Base-by-base conservation (phyloP, 2,329 filamentous ascomycete genomes). In the Akanthomyces muscarius region DNA sequence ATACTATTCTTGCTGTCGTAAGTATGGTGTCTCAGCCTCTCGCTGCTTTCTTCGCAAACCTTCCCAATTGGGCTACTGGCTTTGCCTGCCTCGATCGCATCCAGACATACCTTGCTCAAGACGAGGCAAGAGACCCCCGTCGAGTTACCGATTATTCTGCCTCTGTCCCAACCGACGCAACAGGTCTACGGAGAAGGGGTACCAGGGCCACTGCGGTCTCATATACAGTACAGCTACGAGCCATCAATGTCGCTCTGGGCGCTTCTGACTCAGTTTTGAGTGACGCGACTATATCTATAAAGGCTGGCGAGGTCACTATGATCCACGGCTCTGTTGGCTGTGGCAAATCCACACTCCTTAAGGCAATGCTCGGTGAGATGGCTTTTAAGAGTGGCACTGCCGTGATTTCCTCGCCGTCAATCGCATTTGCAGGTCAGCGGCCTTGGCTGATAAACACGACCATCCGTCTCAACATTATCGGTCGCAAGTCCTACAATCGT, bases 401-500 rank as follows among this genome's bases (percentile, higher is more conserved):
- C 7, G 11, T 41, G 6, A 6, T 55, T 3, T 6, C 30, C 1
- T 62, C 60, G 2, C 23, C 33, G 23, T 55, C 64, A 65, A 61
- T 64, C 64, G 64, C 51, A 3, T 62, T n/a, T 42, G 48, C 51
- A 2, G 52, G 44, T 7, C 51, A 82, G 58, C 71, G 69, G 0
- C 74, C 79, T 0, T 82, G 79, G 78, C 71, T 80, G 1, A 71
- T 71, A 4, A 81, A 81, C 62, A 70, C 66, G 1, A 75, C 73
- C 0, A 67, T 81, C n/a, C 70, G 70, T 8, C 65, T 77, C 0
- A 77, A 76, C 42, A 77, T 82, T 5, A 63, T 76, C 0, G 78
- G 75, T 0, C 57, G 51, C 21, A 42, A 55, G 11, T 7, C 28
- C 11, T 51, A n/a, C 14, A 14, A 62, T n/a, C 18, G 23, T 1